A percentile compares a stretch with the other conserved stretches of the same genome.
Evolutionary conservation across 1,139 yeast species (phyloP).

Genomic region (Taphrina deformans): DNA sequence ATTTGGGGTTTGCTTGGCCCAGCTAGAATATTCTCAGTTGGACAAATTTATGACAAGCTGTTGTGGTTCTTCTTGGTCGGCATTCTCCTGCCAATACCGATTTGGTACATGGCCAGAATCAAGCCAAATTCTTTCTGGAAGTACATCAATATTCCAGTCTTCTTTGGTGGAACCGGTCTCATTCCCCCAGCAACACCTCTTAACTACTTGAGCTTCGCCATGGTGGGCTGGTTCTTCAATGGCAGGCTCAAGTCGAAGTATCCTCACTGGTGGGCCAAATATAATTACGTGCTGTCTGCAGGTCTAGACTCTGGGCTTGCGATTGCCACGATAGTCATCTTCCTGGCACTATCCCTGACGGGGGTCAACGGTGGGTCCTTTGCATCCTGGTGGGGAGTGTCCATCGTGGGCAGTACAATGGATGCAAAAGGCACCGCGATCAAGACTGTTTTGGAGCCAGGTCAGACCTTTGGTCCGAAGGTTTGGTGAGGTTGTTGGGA

Average conservation of each 20-base stretch:
- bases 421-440: conserved; percentile 43
- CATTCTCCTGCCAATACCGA: conserved; percentile 50
- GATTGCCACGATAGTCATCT: conserved; percentile 46
- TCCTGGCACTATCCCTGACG: conserved; percentile 50
- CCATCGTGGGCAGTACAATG: conserved; percentile 44
- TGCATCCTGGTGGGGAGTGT: conserved; percentile 57
- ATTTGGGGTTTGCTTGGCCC: conserved; percentile 61
- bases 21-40: conserved; percentile 48
- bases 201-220: conserved; percentile 53
- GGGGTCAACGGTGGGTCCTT: conserved; percentile 41
- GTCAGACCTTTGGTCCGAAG: conserved; percentile 49
- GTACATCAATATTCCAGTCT: conserved; percentile 54
- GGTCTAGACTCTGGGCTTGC: conserved; percentile 62
- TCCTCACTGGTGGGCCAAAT: conserved; percentile 67
- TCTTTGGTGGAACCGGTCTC: conserved; percentile 54
- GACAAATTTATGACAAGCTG: conserved; percentile 25
- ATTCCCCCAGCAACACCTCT: conserved; percentile 60
- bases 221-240: conserved; percentile 56
- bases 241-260: conserved; percentile 54
- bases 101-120: conserved; percentile 45
- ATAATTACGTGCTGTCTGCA: conserved; percentile 60
- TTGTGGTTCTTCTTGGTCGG: conserved; percentile 58
- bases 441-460: conserved; percentile 42
- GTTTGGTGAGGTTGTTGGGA: background rate
- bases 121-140: conserved; percentile 43